Percentiles rank a stretch among this genome's conserved stretches.
Conservation (phyloP, 805 yeast species). For the Candida fluviatilis region DNA sequence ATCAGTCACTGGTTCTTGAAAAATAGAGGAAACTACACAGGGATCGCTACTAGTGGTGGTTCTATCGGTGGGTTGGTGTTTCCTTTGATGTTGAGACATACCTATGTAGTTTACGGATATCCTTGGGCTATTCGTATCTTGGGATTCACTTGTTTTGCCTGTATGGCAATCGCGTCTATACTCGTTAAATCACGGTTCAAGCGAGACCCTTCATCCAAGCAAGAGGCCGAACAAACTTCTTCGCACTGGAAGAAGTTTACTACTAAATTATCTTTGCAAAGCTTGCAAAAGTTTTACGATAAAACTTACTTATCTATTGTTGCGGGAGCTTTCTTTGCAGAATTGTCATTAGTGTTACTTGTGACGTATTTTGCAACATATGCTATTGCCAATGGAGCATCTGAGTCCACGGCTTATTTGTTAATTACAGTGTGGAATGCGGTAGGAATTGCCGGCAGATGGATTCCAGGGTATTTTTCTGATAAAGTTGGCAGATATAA, state of each 20-base stretch:
- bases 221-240: neutral
- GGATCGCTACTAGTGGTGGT: slow-evolving; percentile 64
- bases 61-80: slow-evolving; percentile 61
- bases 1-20: slow-evolving; percentile 63
- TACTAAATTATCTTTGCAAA: slow-evolving; percentile 4
- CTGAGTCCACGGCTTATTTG: slow-evolving; percentile 24
- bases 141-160: slow-evolving; percentile 28
- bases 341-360: slow-evolving; percentile 23
- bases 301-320: slow-evolving; percentile 22
- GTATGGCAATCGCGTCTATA: slow-evolving; percentile 17
- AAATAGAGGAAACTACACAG: slow-evolving; percentile 53
- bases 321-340: slow-evolving; percentile 29
- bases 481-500: slow-evolving; percentile 28
- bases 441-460: slow-evolving; percentile 27
- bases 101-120: slow-evolving; percentile 47
- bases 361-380: slow-evolving; percentile 32
- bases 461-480: slow-evolving; percentile 27
- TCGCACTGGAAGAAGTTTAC: slow-evolving; percentile 5
- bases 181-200: slow-evolving; percentile 26
- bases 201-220: neutral
- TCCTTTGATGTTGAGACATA: slow-evolving; percentile 49
- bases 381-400: slow-evolving; percentile 28
- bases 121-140: slow-evolving; percentile 56
- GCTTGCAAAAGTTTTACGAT: slow-evolving; percentile 12
- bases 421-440: slow-evolving; percentile 30